phyloP scores from a whole-genome alignment of 177 flowering plant species.

The Vitis hybrid region DNA sequence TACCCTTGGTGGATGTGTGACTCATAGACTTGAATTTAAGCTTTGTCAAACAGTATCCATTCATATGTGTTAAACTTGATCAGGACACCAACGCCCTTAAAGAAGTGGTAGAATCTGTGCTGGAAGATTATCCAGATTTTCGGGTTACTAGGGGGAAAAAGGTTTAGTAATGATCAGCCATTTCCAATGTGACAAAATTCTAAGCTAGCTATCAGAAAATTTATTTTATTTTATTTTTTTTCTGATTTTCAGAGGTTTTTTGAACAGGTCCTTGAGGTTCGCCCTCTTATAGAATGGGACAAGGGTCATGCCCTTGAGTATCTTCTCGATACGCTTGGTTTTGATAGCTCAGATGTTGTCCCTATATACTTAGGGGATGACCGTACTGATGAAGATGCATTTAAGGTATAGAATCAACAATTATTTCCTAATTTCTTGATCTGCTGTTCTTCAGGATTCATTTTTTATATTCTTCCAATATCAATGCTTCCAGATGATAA shows the following conservation, averaged over 20 bases:
- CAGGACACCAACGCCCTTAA: conserved; percentile 43
- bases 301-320: conserved; percentile 63
- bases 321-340: conserved; percentile 44
- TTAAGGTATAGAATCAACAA: conserved; percentile 34
- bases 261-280: conserved; percentile 51
- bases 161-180: conserved; percentile 24
- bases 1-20: no score
- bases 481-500: conserved; percentile 26
- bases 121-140: conserved; percentile 35
- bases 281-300: conserved; percentile 56
- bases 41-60: no score
- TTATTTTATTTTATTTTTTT: no score
- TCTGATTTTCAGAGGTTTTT: background rate
- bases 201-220: no score
- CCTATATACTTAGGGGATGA: conserved; percentile 69
- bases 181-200: background rate
- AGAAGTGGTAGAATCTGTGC: conserved; percentile 31
- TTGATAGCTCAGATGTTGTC: conserved; percentile 32
- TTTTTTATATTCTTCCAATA: background rate
- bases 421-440: background rate
- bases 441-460: background rate
- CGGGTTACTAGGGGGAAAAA: conserved; percentile 51
- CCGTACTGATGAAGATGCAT: conserved; percentile 63
- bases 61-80: background rate
- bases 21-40: no score